Conservation (phyloP, 345 rosid genomes). For the Hypericum androsaemum region DNA sequence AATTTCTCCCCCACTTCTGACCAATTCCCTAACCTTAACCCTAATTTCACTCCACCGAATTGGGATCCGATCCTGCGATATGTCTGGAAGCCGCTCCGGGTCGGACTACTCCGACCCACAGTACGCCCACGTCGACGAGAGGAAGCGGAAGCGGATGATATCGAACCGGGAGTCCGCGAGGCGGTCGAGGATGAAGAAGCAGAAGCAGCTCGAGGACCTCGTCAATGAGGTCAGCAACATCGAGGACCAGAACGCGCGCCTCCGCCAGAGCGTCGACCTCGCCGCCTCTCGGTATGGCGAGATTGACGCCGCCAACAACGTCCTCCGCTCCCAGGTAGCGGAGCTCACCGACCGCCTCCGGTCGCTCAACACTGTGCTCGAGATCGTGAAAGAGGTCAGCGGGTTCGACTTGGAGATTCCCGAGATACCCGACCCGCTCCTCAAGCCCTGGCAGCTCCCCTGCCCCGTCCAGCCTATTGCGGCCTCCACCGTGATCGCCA, state of each 20-base stretch:
- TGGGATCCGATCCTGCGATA: slow-evolving; percentile 11
- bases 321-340: background rate
- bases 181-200: slow-evolving; percentile 6
- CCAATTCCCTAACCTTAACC: background rate
- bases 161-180: slow-evolving; percentile 9
- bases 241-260: background rate
- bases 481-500: background rate
- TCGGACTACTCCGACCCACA: slow-evolving; percentile 54
- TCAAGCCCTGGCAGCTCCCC: slow-evolving; percentile 4
- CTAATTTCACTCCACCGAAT: background rate
- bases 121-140: slow-evolving; percentile 12
- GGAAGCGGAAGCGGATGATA: slow-evolving; percentile 11
- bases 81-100: slow-evolving; percentile 52
- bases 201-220: slow-evolving; percentile 4
- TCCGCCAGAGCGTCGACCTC: background rate
- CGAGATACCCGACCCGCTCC: slow-evolving; percentile 1
- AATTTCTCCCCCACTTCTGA: background rate
- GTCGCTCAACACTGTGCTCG: slow-evolving; percentile 5
- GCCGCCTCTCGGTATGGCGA: background rate
- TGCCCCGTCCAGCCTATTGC: slow-evolving; percentile 2
- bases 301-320: slow-evolving; percentile 4
- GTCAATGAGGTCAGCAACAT: background rate
- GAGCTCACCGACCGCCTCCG: background rate
- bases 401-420: slow-evolving; percentile 1
- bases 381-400: background rate